Conservation (phyloP, 305 asterid genomes). For the Caryopteris hybrid region DNA sequence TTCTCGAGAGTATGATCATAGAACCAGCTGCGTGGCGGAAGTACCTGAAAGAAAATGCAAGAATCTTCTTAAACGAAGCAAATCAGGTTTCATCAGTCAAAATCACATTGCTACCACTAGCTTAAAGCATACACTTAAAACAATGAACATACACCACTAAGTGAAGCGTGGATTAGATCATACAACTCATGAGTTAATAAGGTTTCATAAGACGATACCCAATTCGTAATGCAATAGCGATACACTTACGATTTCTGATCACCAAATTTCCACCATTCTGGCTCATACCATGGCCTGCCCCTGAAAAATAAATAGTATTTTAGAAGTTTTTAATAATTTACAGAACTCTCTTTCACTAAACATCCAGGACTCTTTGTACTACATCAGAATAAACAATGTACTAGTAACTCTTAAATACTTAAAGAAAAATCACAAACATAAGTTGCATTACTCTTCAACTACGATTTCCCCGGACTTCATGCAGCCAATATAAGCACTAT, state of each 20-base stretch:
- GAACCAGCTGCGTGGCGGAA: conserved; percentile 92
- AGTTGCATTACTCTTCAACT: conserved; percentile 63
- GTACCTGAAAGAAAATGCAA: conserved; percentile 79
- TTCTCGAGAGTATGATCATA: conserved; percentile 58
- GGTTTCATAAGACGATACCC: neutral
- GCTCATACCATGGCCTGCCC: conserved; percentile 90
- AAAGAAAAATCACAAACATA: neutral
- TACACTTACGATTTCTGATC: conserved; percentile 84
- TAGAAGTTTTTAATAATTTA: no score
- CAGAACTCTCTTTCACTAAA: no score
- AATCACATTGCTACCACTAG: no score
- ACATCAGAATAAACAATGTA: no score
- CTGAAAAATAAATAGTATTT: conserved; percentile 39
- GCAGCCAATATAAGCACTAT: conserved; percentile 89
- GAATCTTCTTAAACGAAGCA: no score
- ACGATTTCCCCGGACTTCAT: conserved; percentile 95
- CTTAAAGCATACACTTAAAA: no score
- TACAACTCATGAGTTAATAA: neutral
- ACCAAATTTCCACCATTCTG: conserved; percentile 99
- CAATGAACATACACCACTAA: no score
- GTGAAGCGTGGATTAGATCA: neutral
- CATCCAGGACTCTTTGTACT: no score
- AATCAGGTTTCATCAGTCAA: no score
- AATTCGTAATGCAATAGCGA: neutral
- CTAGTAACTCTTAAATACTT: no score